Evolutionary conservation across 768 basidiomycete species (phyloP), one percentile per base, ranked within the genome.

Genomic region (Tulasnella sp.): DNA sequence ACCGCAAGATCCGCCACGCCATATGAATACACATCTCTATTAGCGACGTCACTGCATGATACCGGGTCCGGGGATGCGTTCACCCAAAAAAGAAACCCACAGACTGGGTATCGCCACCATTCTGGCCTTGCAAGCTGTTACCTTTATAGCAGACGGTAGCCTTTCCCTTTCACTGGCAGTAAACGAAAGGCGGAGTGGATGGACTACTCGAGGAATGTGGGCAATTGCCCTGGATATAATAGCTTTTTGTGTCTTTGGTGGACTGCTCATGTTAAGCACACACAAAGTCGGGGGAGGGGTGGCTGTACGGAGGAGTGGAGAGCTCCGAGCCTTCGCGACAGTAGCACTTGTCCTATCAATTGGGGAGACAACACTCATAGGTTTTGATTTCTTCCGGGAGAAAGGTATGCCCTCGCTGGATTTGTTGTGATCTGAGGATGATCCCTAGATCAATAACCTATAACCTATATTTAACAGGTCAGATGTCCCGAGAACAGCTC

Each of bases 241-340:
- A 45, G 88, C 85, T 55, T 75, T 89, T 29, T 66, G 80, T 42
- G 84, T 82, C 3, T 87, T 86, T 64, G 73, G 81, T 38, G 83
- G 84, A 41, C 73, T 91, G 49, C 84, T 87, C 12, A 80, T 81
- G 9, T 72, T 88, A 44, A 88, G 88, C 9, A 76, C 85, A 11
- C 89, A 81, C 80, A 88, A 90, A 70, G 86, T 87, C 62, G 73
- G 85, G 56, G 76, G 79, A 27, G 84, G 84, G 38, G 76, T 82
- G 34, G 74, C 80, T 42, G 80, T 87, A 17, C 87, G 85, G 86
- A 76, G 74, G 30, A 67, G 80, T 64, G 79, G 68, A 62, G 76
- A 80, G 49, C 69, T 88, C 65, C 85, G 76, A 68, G 46, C 73
- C 4, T 76, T 80, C 45, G 70, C 85, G 31, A 68, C 78, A n/a